Evolutionary conservation across 805 yeast species (phyloP).

Genomic region (Barnettozyma salicaria): DNA sequence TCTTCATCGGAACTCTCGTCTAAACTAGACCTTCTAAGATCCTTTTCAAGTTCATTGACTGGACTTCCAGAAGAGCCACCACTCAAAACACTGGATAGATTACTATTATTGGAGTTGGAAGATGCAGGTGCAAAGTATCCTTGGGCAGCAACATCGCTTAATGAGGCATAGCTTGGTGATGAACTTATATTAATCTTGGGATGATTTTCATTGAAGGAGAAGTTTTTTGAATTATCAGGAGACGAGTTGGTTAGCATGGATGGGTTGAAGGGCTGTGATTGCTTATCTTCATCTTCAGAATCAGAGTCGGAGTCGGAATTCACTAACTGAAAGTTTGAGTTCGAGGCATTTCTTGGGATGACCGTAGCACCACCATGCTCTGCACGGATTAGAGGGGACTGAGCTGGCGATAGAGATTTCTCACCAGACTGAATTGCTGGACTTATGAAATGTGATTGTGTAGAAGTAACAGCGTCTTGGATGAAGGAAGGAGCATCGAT

Average conservation of each 20-base stretch:
- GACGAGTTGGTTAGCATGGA: background rate
- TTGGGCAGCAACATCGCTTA: conserved; percentile 46
- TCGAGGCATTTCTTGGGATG: conserved; percentile 1
- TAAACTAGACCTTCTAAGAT: conserved; percentile 15
- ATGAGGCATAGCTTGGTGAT: conserved; percentile 38
- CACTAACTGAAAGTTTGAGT: conserved; percentile 6
- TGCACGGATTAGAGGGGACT: conserved; percentile 3
- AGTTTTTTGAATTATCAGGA: conserved; percentile 1
- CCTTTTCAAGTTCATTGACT: conserved; percentile 18
- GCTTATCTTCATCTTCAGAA: conserved; percentile 22
- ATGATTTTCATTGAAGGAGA: conserved; percentile 10
- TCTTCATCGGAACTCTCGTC: conserved; percentile 6
- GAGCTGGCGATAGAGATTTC: conserved; percentile 1
- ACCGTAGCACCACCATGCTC: too few relatives aligned
- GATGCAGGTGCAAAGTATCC: conserved; percentile 29
- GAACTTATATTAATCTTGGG: conserved; percentile 21
- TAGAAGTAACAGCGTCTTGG: background rate
- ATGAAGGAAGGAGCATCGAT: conserved; percentile 12
- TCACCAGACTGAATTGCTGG: conserved; percentile 4
- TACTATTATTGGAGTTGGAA: conserved; percentile 8
- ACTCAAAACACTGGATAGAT: conserved; percentile 7
- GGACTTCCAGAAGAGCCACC: conserved; percentile 4
- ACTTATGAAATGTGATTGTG: conserved; percentile 2
- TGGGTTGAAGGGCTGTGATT: conserved; percentile 11
- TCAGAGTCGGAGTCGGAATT: conserved; percentile 26